A percentile compares a stretch with the other conserved stretches of the same genome.
These are phyloP conservation scores for Podila horticola DNA, from an alignment of 192 early-diverging fungal species.

Conservation along the genomic window DNA sequence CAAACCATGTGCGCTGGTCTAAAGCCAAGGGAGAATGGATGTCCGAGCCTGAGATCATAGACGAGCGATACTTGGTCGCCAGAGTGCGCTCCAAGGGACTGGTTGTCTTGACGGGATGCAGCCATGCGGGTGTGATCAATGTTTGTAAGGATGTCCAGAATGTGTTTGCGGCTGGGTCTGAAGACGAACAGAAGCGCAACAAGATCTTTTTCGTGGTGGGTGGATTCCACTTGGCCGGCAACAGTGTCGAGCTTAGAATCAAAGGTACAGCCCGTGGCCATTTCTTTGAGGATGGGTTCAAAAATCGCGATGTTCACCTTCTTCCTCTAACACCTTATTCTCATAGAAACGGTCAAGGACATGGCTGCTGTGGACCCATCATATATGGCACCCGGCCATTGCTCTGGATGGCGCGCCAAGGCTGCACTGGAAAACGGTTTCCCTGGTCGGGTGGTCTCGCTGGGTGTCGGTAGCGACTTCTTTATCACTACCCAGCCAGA, in stretches of 20 bases:
- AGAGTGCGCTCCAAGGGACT: slow-evolving; percentile 39
- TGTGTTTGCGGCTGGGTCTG: slow-evolving; percentile 13
- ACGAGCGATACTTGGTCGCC: slow-evolving; percentile 43
- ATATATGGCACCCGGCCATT: slow-evolving; percentile 50
- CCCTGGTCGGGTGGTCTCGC: slow-evolving; percentile 24
- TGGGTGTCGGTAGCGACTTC: slow-evolving; percentile 46
- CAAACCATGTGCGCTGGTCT: slow-evolving; percentile 36
- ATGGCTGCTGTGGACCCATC: slow-evolving; percentile 27
- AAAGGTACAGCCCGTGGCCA: slow-evolving; percentile 6
- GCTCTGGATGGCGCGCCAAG: slow-evolving; percentile 51
- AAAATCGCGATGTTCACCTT: too few species aligned
- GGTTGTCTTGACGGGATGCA: slow-evolving; percentile 46
- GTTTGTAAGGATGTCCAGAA: slow-evolving; percentile 37
- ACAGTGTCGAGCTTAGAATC: slow-evolving; percentile 29
- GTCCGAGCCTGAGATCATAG: slow-evolving; percentile 41
- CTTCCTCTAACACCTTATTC: background rate
- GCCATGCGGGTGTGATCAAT: slow-evolving; percentile 49
- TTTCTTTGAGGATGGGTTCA: too few species aligned
- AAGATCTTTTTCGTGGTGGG: slow-evolving; percentile 42
- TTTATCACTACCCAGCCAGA: slow-evolving; percentile 19
- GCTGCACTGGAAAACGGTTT: slow-evolving; percentile 41
- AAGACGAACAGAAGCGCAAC: background rate
- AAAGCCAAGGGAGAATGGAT: slow-evolving; percentile 6
- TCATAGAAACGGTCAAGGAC: slow-evolving; percentile 34
- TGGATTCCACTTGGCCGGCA: slow-evolving; percentile 52